Percentiles rank a stretch among this genome's conserved stretches.
Conservation (phyloP, 805 yeast genomes). For the Priceomyces melissophilus region DNA sequence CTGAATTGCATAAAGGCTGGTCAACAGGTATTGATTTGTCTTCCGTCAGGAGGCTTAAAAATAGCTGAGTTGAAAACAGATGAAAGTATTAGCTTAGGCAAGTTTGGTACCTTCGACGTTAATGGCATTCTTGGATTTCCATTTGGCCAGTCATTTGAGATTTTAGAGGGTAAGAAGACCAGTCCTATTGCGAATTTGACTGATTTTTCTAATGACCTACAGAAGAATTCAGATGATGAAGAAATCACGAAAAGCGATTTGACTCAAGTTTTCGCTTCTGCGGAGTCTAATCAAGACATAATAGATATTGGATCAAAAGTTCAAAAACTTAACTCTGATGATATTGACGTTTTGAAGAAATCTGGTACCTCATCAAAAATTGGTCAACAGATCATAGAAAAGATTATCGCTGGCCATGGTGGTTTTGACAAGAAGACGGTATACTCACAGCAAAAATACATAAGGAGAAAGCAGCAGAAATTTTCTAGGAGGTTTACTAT, state of each 20-base stretch:
- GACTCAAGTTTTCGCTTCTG: slow-evolving; percentile 38
- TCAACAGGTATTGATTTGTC: slow-evolving; percentile 60
- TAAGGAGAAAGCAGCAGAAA: slow-evolving; percentile 88
- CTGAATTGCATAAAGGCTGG: slow-evolving; percentile 35
- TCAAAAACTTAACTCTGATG: slow-evolving; percentile 73
- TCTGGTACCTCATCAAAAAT: slow-evolving; percentile 57
- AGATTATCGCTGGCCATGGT: slow-evolving; percentile 77
- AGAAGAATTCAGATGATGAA: slow-evolving; percentile 28
- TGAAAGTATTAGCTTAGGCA: slow-evolving; percentile 72
- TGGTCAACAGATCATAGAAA: slow-evolving; percentile 77
- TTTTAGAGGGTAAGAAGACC: slow-evolving; percentile 52
- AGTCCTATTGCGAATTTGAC: slow-evolving; percentile 45
- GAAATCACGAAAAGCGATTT: slow-evolving; percentile 38
- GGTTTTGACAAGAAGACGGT: slow-evolving; percentile 86
- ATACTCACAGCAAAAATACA: slow-evolving; percentile 87
- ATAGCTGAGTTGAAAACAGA: slow-evolving; percentile 63
- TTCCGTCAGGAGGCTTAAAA: slow-evolving; percentile 80
- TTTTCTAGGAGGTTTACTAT: slow-evolving; percentile 83
- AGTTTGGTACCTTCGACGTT: slow-evolving; percentile 82
- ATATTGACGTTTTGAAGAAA: slow-evolving; percentile 78
- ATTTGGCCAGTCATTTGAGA: slow-evolving; percentile 88
- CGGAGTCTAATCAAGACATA: slow-evolving; percentile 64
- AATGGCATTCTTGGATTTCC: slow-evolving; percentile 75
- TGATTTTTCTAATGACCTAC: slow-evolving; percentile 23
- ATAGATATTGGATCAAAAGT: slow-evolving; percentile 64